phyloP scores from a whole-genome alignment of 1,284 basidiomycete species.

The Anthracocystis setariae region DNA sequence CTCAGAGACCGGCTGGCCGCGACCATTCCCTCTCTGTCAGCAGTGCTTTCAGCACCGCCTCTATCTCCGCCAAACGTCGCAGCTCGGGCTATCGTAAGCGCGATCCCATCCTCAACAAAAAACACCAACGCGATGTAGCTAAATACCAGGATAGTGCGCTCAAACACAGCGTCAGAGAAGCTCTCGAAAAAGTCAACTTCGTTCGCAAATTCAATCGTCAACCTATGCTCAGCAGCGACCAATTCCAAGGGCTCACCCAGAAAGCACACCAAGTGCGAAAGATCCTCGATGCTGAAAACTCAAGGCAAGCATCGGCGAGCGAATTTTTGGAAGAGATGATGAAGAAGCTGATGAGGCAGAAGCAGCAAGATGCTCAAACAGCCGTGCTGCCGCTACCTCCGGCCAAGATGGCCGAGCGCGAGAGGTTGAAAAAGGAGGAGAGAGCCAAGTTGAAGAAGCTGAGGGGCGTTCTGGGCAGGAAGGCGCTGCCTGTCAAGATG shows the following conservation, averaged over 20 bases:
- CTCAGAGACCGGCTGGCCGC: not conserved
- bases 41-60: slow-evolving; percentile 8
- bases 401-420: slow-evolving; percentile 32
- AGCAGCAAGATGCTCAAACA: slow-evolving; percentile 25
- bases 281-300: slow-evolving; percentile 42
- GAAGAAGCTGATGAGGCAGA: slow-evolving; percentile 22
- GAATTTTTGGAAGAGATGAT: slow-evolving; percentile 4
- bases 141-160: not conserved
- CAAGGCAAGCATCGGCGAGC: not conserved
- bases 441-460: slow-evolving; percentile 19
- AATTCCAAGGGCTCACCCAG: slow-evolving; percentile 31
- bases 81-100: slow-evolving; percentile 19
- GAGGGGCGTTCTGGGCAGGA: slow-evolving; percentile 56
- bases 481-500: slow-evolving; percentile 49
- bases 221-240: slow-evolving; percentile 2
- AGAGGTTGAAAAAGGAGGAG: slow-evolving; percentile 36
- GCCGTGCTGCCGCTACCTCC: slow-evolving; percentile 32
- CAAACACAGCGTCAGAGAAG: slow-evolving; percentile 1
- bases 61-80: not conserved
- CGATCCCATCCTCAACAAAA: slow-evolving; percentile 18
- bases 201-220: not conserved
- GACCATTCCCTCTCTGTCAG: slow-evolving; percentile 21
- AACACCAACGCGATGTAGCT: slow-evolving; percentile 6
- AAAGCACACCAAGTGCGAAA: slow-evolving; percentile 29
- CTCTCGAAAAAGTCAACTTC: slow-evolving; percentile 12